phyloP scores from a whole-genome alignment of 2,329 filamentous ascomycete genomes.

The Bisporella sp. region DNA sequence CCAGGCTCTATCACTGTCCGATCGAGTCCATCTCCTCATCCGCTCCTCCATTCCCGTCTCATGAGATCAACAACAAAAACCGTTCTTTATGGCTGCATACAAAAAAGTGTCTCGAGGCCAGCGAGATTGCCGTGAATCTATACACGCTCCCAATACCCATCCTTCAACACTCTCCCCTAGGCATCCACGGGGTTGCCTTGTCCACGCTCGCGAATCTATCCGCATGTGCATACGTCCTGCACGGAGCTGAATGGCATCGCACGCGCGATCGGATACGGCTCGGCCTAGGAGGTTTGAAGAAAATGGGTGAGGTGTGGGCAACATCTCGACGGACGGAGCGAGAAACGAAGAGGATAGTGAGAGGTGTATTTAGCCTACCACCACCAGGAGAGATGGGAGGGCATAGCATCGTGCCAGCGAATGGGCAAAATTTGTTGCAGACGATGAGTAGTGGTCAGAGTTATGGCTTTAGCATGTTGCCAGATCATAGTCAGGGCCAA shows the following conservation, averaged over 20 bases:
- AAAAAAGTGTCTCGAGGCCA: background rate
- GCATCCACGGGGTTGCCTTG: no score
- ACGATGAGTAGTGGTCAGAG: no score
- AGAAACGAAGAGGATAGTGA: constrained; percentile 30
- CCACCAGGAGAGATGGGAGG: no score
- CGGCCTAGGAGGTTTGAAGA: constrained; percentile 51
- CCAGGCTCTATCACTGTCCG: background rate
- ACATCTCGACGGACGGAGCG: constrained; percentile 47
- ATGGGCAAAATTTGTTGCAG: no score
- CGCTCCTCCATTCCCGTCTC: background rate
- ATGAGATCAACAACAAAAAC: background rate
- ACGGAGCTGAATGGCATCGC: no score
- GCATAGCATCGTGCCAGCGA: no score
- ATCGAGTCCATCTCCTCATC: background rate
- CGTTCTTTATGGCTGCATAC: background rate
- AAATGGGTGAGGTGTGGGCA: constrained; percentile 47
- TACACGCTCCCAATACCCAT: background rate
- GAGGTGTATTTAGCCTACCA: constrained; percentile 9
- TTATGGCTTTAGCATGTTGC: no score
- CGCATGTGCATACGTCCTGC: no score
- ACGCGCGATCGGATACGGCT: constrained; percentile 46
- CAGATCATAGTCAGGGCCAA: no score
- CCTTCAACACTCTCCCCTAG: background rate
- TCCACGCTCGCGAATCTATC: no score
- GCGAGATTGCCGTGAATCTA: background rate